phyloP scores from a whole-genome alignment of 2,329 filamentous ascomycete species.

The Penicillium sp. region DNA sequence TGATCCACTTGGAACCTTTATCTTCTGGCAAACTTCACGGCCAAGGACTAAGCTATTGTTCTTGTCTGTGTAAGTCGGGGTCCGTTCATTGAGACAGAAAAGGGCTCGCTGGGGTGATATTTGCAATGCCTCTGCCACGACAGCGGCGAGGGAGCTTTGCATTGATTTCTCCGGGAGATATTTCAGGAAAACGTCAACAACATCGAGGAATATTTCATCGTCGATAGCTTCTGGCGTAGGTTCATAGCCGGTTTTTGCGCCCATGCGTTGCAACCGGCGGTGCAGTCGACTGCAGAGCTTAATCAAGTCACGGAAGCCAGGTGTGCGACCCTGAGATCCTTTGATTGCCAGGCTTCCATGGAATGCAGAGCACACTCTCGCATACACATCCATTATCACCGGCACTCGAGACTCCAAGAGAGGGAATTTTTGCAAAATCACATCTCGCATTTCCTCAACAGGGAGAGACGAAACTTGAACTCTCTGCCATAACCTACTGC shows the following conservation, averaged over 20 bases:
- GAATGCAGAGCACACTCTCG: slow-evolving; percentile 42
- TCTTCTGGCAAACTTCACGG: slow-evolving; percentile 59
- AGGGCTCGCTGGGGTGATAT: slow-evolving; percentile 79
- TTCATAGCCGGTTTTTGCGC: slow-evolving; percentile 67
- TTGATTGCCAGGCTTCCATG: slow-evolving; percentile 39
- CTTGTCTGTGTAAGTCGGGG: slow-evolving; percentile 67
- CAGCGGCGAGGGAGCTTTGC: slow-evolving; percentile 54
- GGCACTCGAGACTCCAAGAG: slow-evolving; percentile 59
- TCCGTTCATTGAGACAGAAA: slow-evolving; percentile 72
- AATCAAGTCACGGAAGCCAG: slow-evolving; percentile 75
- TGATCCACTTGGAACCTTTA: slow-evolving; percentile 51
- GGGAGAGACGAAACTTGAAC: slow-evolving; percentile 68
- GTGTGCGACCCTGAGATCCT: slow-evolving; percentile 52
- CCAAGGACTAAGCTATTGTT: slow-evolving; percentile 64
- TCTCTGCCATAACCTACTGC: slow-evolving; percentile 80
- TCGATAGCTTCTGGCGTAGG: slow-evolving; percentile 68
- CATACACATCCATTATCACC: slow-evolving; percentile 59
- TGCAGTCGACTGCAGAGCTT: slow-evolving; percentile 86
- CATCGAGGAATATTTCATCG: slow-evolving; percentile 90
- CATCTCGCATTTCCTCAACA: slow-evolving; percentile 69
- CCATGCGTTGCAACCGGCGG: slow-evolving; percentile 58
- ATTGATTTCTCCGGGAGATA: slow-evolving; percentile 68
- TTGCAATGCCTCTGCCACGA: slow-evolving; percentile 83
- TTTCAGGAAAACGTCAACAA: slow-evolving; percentile 87
- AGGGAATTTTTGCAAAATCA: slow-evolving; percentile 71